Conservation (phyloP, 2,329 filamentous ascomycete genomes). For the Mariannaea sp. region DNA sequence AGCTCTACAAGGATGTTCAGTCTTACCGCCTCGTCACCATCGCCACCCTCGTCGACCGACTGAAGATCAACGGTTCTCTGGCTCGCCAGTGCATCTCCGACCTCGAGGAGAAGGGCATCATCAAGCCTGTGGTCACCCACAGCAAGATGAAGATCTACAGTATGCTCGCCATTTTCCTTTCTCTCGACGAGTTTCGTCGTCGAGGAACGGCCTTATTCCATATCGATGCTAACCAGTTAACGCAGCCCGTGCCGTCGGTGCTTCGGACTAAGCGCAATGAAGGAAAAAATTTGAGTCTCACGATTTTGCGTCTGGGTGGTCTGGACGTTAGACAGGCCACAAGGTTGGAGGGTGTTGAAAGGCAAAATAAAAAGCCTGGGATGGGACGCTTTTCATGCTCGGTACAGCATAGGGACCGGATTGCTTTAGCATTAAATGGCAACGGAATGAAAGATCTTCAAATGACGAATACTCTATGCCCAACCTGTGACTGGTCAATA, state of each 20-base stretch:
- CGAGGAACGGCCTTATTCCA: slow-evolving; percentile 4
- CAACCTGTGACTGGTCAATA: slow-evolving; percentile 1
- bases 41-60: slow-evolving; percentile 96
- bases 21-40: slow-evolving; percentile 99
- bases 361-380: slow-evolving; percentile 42
- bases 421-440: slow-evolving; percentile 45
- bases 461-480: slow-evolving; percentile 32
- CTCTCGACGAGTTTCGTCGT: not conserved
- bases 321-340: slow-evolving; percentile 44
- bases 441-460: slow-evolving; percentile 47
- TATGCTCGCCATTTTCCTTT: slow-evolving; percentile 47
- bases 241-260: slow-evolving; percentile 65
- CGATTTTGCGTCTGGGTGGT: slow-evolving; percentile 47
- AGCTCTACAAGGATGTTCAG: slow-evolving; percentile 99
- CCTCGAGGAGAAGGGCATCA: slow-evolving; percentile 96
- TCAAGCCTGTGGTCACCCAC: slow-evolving; percentile 97
- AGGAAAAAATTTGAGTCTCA: slow-evolving; percentile 43
- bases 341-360: slow-evolving; percentile 43
- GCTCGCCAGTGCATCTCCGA: slow-evolving; percentile 88
- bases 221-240: slow-evolving; percentile 38
- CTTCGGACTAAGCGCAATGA: slow-evolving; percentile 47
- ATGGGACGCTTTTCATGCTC: slow-evolving; percentile 49
- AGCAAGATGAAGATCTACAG: slow-evolving; percentile 99
- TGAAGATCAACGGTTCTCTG: slow-evolving; percentile 99
- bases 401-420: slow-evolving; percentile 47